Conservation (phyloP, 495 filamentous ascomycete genomes). For the Hypomontagnella monticulosa region DNA sequence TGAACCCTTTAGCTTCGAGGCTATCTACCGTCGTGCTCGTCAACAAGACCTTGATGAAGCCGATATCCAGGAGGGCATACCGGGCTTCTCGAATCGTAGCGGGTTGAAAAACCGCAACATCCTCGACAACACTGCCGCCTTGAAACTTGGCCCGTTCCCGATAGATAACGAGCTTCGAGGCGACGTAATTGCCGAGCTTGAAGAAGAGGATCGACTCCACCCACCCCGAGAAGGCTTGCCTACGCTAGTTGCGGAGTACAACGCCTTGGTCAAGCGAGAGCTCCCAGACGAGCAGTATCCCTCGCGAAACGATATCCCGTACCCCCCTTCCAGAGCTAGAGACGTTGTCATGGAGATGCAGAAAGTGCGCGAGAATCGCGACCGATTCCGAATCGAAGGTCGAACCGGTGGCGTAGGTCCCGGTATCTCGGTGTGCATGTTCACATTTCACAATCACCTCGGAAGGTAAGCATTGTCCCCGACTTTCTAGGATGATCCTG, state of each 20-base stretch:
- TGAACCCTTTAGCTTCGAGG: constrained; percentile 81
- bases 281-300: constrained; percentile 74
- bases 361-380: constrained; percentile 91
- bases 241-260: constrained; percentile 79
- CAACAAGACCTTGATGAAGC: constrained; percentile 69
- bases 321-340: constrained; percentile 83
- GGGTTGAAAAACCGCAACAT: constrained; percentile 81
- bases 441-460: constrained; percentile 95
- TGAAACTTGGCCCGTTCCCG: constrained; percentile 81
- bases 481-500: not conserved
- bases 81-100: constrained; percentile 75
- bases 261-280: constrained; percentile 88
- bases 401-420: constrained; percentile 82
- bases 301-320: constrained; percentile 79
- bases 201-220: constrained; percentile 77
- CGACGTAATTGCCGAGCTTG: constrained; percentile 84
- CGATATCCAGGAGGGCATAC: constrained; percentile 91
- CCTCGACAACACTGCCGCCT: constrained; percentile 61
- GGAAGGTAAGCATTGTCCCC: constrained; percentile 71
- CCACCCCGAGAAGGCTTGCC: constrained; percentile 72
- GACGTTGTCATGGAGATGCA: constrained; percentile 95
- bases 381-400: constrained; percentile 83
- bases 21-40: constrained; percentile 71
- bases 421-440: constrained; percentile 89
- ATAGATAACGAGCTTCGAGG: constrained; percentile 80